Conservation (phyloP, 768 basidiomycete genomes). For the Rhodotorula graminis region DNA sequence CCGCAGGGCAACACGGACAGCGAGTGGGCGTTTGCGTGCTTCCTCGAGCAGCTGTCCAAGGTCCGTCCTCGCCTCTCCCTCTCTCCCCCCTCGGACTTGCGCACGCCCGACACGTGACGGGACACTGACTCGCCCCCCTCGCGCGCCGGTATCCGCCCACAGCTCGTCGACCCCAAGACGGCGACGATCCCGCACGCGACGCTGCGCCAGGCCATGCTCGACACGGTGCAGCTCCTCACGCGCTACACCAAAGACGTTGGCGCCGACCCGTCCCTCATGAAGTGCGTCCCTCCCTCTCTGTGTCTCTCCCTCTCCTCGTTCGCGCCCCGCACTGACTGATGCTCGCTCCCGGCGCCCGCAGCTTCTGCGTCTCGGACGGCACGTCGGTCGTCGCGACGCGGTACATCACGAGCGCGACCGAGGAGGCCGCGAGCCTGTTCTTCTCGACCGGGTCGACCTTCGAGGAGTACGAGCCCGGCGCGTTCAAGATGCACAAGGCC, state of each 20-base stretch:
- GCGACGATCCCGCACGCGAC: conserved; percentile 65
- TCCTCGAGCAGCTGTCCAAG: conserved; percentile 54
- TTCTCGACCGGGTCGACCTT: conserved; percentile 68
- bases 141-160: too few species aligned
- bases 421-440: conserved; percentile 82
- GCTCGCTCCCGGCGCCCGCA: conserved; percentile 55
- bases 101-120: too few species aligned
- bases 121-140: too few species aligned
- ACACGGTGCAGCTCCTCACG: conserved; percentile 77
- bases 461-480: conserved; percentile 79
- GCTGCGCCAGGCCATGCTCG: conserved; percentile 78
- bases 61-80: not conserved
- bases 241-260: conserved; percentile 55
- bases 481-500: conserved; percentile 79
- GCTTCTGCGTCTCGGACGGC: conserved; percentile 95
- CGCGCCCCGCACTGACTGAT: not conserved
- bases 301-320: not conserved
- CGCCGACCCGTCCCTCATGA: conserved; percentile 55
- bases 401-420: conserved; percentile 84
- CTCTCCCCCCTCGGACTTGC: too few species aligned
- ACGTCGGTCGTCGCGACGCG: conserved; percentile 87
- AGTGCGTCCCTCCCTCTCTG: conserved; percentile 4
- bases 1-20: conserved; percentile 96
- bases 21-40: conserved; percentile 93
- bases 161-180: conserved; percentile 78